Evolutionary conservation across 768 basidiomycete species (phyloP).

Genomic region (Psilocybe tampanensis): DNA sequence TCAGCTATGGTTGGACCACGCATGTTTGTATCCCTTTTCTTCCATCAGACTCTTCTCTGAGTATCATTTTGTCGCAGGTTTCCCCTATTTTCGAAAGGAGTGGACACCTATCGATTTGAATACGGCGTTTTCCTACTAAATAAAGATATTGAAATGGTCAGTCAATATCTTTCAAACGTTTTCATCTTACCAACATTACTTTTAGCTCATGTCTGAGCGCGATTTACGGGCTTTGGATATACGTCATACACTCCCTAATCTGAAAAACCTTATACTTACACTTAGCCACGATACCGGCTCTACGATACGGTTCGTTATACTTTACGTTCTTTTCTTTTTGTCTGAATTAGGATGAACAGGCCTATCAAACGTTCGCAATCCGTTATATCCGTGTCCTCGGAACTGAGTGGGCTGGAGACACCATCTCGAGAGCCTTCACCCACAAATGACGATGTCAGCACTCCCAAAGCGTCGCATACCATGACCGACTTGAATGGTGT

Average conservation of each 20-base stretch:
- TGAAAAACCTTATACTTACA: slow-evolving; percentile 91
- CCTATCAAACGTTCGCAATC: slow-evolving; percentile 25
- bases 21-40: slow-evolving; percentile 58
- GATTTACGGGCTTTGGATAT: slow-evolving; percentile 88
- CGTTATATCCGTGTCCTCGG: slow-evolving; percentile 26
- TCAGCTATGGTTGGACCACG: slow-evolving; percentile 95
- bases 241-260: slow-evolving; percentile 94
- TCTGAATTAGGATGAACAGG: not conserved
- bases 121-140: slow-evolving; percentile 97
- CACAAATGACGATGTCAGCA: slow-evolving; percentile 24
- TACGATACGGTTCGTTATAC: slow-evolving; percentile 44
- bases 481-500: slow-evolving; percentile 3
- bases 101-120: slow-evolving; percentile 96
- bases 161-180: slow-evolving; percentile 18
- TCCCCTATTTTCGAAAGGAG: slow-evolving; percentile 91
- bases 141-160: slow-evolving; percentile 94
- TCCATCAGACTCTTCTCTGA: not conserved
- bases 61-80: slow-evolving; percentile 60
- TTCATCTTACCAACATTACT: slow-evolving; percentile 12
- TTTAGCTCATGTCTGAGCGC: slow-evolving; percentile 89
- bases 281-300: slow-evolving; percentile 71
- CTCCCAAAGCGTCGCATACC: slow-evolving; percentile 38
- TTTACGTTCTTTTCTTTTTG: slow-evolving; percentile 2
- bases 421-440: slow-evolving; percentile 22
- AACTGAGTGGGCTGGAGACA: slow-evolving; percentile 19